A percentile compares a stretch with the other conserved stretches of the same genome.
phyloP scores from a whole-genome alignment of 306 rosid species.

The Fragaria vesca region DNA sequence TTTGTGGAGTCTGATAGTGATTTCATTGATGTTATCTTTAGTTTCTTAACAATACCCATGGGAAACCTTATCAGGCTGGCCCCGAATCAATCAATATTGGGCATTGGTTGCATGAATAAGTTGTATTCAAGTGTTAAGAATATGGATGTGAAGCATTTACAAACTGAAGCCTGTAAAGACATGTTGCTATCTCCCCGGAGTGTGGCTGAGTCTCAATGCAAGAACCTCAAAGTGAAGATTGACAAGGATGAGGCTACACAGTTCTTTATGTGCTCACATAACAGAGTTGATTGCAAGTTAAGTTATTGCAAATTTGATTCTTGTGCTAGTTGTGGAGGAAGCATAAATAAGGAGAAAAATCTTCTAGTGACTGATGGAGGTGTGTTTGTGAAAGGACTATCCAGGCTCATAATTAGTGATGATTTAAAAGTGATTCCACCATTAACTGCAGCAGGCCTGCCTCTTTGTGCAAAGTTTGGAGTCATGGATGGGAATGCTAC shows the following conservation, averaged over 20 bases:
- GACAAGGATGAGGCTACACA: neutral
- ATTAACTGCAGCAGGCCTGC: neutral
- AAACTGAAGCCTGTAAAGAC: neutral
- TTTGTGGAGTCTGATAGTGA: neutral
- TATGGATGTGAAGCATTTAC: neutral
- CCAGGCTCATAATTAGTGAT: conserved; percentile 2
- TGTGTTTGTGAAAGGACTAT: neutral
- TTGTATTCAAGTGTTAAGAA: neutral
- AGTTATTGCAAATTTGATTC: neutral
- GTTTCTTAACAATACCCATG: neutral
- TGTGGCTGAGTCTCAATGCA: neutral
- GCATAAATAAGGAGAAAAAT: neutral
- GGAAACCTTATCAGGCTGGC: neutral
- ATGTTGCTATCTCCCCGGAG: neutral
- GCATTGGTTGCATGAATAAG: neutral
- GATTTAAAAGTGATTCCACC: conserved; percentile 19
- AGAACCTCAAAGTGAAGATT: neutral
- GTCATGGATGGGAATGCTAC: neutral
- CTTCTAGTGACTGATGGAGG: neutral
- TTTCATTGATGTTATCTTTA: neutral
- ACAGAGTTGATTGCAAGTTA: neutral
- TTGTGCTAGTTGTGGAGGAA: neutral
- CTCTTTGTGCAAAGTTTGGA: neutral
- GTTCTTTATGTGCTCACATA: neutral
- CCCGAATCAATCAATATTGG: neutral